Conservation (phyloP, 306 rosid species). For the Abrus precatorius region DNA sequence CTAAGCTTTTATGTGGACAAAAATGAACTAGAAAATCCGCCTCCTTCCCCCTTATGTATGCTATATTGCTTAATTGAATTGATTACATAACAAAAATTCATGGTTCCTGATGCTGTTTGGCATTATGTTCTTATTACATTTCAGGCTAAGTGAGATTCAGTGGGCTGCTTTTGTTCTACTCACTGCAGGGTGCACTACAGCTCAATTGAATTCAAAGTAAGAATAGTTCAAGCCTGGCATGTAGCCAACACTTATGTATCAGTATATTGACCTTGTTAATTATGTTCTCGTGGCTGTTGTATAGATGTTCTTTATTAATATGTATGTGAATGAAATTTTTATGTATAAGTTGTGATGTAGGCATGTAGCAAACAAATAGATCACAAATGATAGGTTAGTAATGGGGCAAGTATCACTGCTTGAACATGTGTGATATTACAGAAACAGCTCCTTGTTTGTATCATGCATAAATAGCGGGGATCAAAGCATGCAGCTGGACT, state of each 20-base stretch:
- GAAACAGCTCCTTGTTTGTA: constrained; percentile 12
- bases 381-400: constrained; percentile 29
- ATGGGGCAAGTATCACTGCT: constrained; percentile 21
- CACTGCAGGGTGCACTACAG: constrained; percentile 94
- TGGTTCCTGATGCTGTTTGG: constrained; percentile 33
- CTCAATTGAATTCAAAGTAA: constrained; percentile 92
- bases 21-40: not conserved
- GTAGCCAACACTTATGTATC: constrained; percentile 35
- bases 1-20: constrained; percentile 32
- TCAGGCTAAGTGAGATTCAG: constrained; percentile 95
- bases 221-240: constrained; percentile 39
- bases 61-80: constrained; percentile 22
- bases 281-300: constrained; percentile 37
- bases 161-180: constrained; percentile 98
- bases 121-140: constrained; percentile 48
- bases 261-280: constrained; percentile 38
- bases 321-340: constrained; percentile 26
- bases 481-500: constrained; percentile 5
- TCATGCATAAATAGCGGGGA: constrained; percentile 23
- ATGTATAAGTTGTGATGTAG: not conserved
- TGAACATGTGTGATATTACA: constrained; percentile 2
- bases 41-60: constrained; percentile 18
- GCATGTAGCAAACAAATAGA: constrained; percentile 9
- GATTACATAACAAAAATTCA: constrained; percentile 34
- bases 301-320: constrained; percentile 32